phyloP scores from a whole-genome alignment of 495 filamentous ascomycete species.

The Thozetella sp. region DNA sequence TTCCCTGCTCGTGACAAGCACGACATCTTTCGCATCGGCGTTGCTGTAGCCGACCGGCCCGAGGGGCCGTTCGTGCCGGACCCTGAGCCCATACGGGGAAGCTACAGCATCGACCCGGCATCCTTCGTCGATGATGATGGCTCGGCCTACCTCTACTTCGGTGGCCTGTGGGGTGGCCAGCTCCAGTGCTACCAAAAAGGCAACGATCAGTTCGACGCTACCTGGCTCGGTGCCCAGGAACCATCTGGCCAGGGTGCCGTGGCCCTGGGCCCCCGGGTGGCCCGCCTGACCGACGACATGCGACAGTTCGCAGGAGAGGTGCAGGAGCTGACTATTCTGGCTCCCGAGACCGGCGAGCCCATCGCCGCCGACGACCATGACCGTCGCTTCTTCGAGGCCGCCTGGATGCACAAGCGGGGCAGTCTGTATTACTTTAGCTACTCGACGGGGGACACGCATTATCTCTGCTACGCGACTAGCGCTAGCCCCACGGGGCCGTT shows the following conservation, averaged over 20 bases:
- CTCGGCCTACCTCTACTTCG: conserved; percentile 64
- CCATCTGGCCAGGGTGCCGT: conserved; percentile 45
- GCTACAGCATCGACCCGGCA: conserved; percentile 66
- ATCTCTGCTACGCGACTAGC: conserved; percentile 64
- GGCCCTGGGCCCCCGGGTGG: conserved; percentile 63
- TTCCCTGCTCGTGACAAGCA: conserved; percentile 63
- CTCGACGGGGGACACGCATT: conserved; percentile 76
- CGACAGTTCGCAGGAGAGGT: conserved; percentile 50
- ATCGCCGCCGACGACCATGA: conserved; percentile 68
- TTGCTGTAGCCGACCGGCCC: conserved; percentile 53
- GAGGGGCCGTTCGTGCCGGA: conserved; percentile 60
- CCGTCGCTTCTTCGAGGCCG: conserved; percentile 76
- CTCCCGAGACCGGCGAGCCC: conserved; percentile 56
- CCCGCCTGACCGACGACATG: conserved; percentile 65
- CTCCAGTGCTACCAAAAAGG: conserved; percentile 54
- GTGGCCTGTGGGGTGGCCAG: conserved; percentile 74
- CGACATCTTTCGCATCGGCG: conserved; percentile 66
- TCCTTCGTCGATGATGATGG: conserved; percentile 64
- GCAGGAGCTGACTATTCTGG: conserved; percentile 56
- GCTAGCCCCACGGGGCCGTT: conserved; percentile 67
- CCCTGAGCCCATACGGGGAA: conserved; percentile 60
- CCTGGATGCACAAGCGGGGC: conserved; percentile 71
- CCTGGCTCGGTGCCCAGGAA: conserved; percentile 53
- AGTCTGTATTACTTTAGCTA: conserved; percentile 75
- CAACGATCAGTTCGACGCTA: conserved; percentile 47